Base-by-base conservation (phyloP, 1,284 basidiomycete species). In the Cryptococcus sp. region DNA sequence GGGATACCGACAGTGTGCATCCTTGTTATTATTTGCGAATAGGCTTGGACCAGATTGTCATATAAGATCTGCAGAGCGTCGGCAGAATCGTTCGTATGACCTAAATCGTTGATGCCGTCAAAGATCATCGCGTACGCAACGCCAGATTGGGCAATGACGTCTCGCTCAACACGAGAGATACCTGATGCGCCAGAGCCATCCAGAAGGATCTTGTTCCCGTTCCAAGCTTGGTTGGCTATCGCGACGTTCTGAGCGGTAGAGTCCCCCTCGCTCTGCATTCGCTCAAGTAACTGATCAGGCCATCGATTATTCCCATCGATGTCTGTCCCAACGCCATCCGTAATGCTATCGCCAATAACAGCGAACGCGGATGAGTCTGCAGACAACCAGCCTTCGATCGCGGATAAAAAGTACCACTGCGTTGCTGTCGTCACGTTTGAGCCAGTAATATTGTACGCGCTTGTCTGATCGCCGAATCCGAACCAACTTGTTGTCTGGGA, bases 21-120 rank as follows among this genome's bases (percentile, higher is more conserved):
- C 20, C 81, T 78, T 4, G 75, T 67, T 58, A 77, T 69, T 54
- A 83, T 81, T 68, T 83, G 82, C 61, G 79, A 72, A 70, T 72
- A 81, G 5, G 81, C 81, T 39, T 68, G 69, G 64, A 83, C 81
- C 59, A 83, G 62, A 13, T 68, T 69, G 68, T 80, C 74, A n/a
- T 75, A 79, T 41, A 82, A 72, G 22, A 60, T 71, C 43, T 72
- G 56, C 68, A 82, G 81, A 13, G 74, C 73, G 17, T 64, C 71
- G 1, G 64, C 52, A n/a, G 74, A 76, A 26, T 80, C 65, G 8
- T 61, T 64, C 1, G 79, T 79, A 3, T 72, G 74, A 5, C 82
- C 82, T 54, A 83, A 82, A 74, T 83, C 82, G 76, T 83, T 84
- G 43, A 83, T 80, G 52, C 83, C 83, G 63, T 83, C 82, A 65